Evolutionary conservation across 192 early-diverging fungal species (phyloP).

Genomic region (Pecoramyces ruminantium): DNA sequence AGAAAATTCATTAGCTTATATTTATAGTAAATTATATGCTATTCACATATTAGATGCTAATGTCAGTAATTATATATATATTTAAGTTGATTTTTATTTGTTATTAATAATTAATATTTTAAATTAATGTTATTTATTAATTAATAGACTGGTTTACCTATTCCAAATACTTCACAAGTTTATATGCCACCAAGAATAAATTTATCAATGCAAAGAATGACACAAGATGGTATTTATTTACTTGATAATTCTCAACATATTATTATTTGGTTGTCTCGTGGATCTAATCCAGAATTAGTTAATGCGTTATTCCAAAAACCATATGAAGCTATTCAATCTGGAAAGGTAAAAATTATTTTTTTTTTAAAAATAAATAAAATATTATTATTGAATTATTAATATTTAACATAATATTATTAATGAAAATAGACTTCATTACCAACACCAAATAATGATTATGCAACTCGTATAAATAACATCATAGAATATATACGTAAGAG

Average conservation of each 20-base stretch:
- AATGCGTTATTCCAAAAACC: constrained; percentile 55
- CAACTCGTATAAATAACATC: constrained; percentile 52
- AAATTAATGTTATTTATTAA: no score
- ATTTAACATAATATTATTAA: no score
- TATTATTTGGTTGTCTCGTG: constrained; percentile 77
- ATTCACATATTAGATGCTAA: constrained; percentile 30
- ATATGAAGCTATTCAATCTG: constrained; percentile 60
- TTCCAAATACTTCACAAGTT: constrained; percentile 23
- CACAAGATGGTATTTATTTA: constrained; percentile 71
- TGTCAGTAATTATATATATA: constrained; percentile 1
- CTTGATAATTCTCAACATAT: constrained; percentile 67
- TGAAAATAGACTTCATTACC: constrained; percentile 59
- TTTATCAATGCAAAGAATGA: constrained; percentile 65
- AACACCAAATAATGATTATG: constrained; percentile 48
- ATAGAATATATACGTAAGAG: constrained; percentile 51
- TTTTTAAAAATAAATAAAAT: constrained; percentile 1
- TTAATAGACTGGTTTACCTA: constrained; percentile 8
- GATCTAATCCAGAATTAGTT: constrained; percentile 54
- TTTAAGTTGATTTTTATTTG: constrained; percentile 14
- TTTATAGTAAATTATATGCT: not conserved
- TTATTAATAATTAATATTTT: no score
- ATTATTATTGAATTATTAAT: not conserved
- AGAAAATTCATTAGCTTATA: not conserved
- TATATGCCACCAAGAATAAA: constrained; percentile 63
- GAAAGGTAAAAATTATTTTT: constrained; percentile 34